Evolutionary conservation across 345 rosid genomes (phyloP).

Genomic region (Gossypium anomalum): DNA sequence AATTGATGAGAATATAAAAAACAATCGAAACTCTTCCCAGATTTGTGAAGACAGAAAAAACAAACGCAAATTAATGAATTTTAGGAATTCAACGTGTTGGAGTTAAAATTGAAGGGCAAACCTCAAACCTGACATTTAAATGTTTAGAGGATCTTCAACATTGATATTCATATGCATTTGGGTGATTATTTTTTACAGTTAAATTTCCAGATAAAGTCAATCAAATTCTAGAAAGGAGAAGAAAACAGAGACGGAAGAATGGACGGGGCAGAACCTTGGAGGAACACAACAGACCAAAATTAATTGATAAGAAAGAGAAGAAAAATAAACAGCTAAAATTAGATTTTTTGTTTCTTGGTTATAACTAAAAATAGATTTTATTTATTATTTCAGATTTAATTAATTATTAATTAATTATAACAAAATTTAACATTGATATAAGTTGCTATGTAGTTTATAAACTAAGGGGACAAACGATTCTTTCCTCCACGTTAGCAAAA

Average conservation of each 20-base stretch:
- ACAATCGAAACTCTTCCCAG: neutral
- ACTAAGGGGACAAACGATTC: too few relatives aligned
- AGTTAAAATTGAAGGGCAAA: constrained; percentile 1
- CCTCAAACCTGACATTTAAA: constrained; percentile 12
- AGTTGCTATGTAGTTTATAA: neutral
- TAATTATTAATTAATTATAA: neutral
- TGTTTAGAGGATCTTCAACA: neutral
- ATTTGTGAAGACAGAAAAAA: neutral
- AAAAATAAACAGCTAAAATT: neutral
- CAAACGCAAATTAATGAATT: neutral
- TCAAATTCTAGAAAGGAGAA: neutral
- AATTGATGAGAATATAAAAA: neutral
- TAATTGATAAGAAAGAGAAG: neutral
- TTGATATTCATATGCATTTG: neutral
- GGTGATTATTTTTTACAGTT: neutral
- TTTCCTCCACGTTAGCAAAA: too few relatives aligned
- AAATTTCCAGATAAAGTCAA: neutral
- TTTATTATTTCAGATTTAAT: neutral
- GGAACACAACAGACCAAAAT: neutral
- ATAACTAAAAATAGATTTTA: neutral
- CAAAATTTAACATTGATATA: neutral
- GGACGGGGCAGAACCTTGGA: neutral
- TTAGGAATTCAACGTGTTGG: neutral
- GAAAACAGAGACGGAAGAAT: neutral
- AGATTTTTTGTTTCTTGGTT: neutral